Conservation (phyloP, 805 yeast genomes). For the Candida broadrunensis region DNA sequence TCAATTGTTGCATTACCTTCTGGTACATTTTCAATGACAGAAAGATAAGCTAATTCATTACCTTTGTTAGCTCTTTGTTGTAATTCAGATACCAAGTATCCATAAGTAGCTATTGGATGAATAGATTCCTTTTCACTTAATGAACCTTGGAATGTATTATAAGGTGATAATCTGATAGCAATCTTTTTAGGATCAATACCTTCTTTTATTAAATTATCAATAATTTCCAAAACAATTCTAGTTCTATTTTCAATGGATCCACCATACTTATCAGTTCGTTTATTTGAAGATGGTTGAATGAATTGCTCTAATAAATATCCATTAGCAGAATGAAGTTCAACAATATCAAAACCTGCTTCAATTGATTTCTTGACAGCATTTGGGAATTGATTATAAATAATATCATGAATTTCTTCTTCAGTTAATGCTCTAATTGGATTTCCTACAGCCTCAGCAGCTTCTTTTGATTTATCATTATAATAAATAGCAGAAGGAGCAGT, state of each 20-base stretch:
- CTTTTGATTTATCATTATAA: constrained; percentile 13
- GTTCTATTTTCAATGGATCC: constrained; percentile 38
- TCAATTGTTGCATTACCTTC: constrained; percentile 15
- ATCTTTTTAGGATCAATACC: constrained; percentile 28
- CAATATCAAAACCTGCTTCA: constrained; percentile 35
- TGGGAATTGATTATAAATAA: constrained; percentile 17
- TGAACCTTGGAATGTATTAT: constrained; percentile 27
- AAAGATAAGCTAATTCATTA: constrained; percentile 32
- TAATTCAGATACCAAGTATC: constrained; percentile 28
- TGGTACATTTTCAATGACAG: constrained; percentile 23
- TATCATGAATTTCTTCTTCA: constrained; percentile 18
- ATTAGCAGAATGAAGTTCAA: constrained; percentile 41
- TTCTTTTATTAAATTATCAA: constrained; percentile 34
- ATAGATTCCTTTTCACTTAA: constrained; percentile 25
- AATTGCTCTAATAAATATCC: constrained; percentile 41
- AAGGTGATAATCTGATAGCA: constrained; percentile 35
- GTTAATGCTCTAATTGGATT: constrained; percentile 16
- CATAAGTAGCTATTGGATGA: constrained; percentile 10
- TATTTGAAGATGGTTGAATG: constrained; percentile 28
- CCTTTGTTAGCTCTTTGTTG: constrained; percentile 27
- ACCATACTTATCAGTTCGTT: constrained; percentile 33
- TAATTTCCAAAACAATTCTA: constrained; percentile 27
- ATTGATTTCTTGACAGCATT: constrained; percentile 26
- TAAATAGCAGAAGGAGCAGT: constrained; percentile 15
- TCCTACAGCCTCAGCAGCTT: constrained; percentile 14